These are phyloP conservation scores for Fragaria ananassa DNA, from an alignment of 306 rosid species.

Conservation along the genomic window DNA sequence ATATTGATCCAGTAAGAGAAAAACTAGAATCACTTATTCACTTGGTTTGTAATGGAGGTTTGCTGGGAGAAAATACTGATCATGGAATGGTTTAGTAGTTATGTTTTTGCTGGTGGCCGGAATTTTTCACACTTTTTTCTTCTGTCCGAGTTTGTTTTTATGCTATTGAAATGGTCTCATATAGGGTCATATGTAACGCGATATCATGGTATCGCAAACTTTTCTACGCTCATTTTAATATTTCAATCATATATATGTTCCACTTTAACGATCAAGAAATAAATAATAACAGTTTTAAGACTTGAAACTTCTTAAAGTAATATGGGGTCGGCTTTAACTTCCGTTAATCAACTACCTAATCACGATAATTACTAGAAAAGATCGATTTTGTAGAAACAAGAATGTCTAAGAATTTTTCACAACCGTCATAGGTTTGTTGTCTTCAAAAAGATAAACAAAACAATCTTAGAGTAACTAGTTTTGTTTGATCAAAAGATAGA, in stretches of 20 bases:
- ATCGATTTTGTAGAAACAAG: neutral
- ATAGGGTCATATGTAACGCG: neutral
- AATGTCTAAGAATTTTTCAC: neutral
- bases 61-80: neutral
- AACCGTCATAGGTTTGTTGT: neutral
- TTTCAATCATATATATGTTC: neutral
- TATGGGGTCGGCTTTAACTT: neutral
- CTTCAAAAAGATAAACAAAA: neutral
- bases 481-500: neutral
- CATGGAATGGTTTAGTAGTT: neutral
- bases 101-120: neutral
- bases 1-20: neutral
- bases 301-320: neutral
- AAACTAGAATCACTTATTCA: neutral
- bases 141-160: neutral
- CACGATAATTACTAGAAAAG: conserved; percentile 18
- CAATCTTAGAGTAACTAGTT: neutral
- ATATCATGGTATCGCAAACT: too few relatives aligned
- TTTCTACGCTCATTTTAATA: neutral
- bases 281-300: neutral
- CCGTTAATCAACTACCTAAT: conserved; percentile 9
- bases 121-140: too few relatives aligned
- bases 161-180: neutral
- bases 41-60: neutral
- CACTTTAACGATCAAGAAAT: neutral